Conservation (phyloP, 2,329 filamentous ascomycete genomes). For the Alternaria sp. region DNA sequence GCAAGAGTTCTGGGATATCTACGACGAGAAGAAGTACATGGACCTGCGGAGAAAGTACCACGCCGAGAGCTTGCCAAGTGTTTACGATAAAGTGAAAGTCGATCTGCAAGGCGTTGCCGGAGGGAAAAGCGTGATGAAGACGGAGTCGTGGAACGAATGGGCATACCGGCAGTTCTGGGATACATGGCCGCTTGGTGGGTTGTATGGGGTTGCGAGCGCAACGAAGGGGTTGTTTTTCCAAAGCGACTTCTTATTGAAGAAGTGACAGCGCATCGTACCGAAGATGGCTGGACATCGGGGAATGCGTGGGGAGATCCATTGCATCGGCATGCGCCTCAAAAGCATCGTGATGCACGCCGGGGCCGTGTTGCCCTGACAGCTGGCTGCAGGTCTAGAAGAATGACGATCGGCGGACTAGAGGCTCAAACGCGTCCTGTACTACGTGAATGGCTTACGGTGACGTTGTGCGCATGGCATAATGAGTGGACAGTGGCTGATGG, state of each 20-base stretch:
- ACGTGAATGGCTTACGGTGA: conserved; percentile 3
- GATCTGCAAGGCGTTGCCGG: conserved; percentile 48
- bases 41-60: conserved; percentile 67
- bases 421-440: background rate
- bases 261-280: conserved; percentile 9
- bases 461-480: background rate
- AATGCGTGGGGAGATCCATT: conserved; percentile 2
- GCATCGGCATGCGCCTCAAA: background rate
- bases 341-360: background rate
- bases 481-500: background rate
- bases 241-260: conserved; percentile 45
- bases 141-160: conserved; percentile 38
- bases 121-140: conserved; percentile 4
- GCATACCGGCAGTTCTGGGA: conserved; percentile 35
- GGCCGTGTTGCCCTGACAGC: conserved; percentile 7
- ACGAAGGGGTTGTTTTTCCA: conserved; percentile 40
- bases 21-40: conserved; percentile 68
- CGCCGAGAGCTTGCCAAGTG: conserved; percentile 67
- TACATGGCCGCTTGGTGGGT: conserved; percentile 46
- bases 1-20: conserved; percentile 72
- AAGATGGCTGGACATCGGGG: background rate
- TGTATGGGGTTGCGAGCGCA: conserved; percentile 50
- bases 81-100: conserved; percentile 70
- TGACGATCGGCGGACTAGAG: background rate
- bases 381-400: conserved; percentile 1